Evolutionary conservation across 2,329 filamentous ascomycete species (phyloP), one percentile per base, ranked within the genome.

Genomic region (Cercospora brassicicola): DNA sequence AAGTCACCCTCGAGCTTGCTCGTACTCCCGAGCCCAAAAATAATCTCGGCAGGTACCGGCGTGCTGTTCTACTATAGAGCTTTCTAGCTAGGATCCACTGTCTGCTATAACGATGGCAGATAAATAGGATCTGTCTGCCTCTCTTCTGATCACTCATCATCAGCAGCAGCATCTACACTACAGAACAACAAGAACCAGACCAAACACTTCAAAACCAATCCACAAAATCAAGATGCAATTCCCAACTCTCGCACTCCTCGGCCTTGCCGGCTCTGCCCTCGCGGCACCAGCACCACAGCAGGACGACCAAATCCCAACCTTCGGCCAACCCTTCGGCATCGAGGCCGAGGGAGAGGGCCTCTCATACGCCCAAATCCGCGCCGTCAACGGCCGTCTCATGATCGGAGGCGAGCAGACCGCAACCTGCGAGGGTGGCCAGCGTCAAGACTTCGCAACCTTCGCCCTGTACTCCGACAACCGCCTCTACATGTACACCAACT

Each of bases 381-480:
- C 69, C 60, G 62, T 67, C 20, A 64, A 67, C 1, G 56, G 65
- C 55, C 66, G 65, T 18, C 31, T 72, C 20, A 71, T 68, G 45
- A 48, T 70, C 56, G 72, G 70, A 39, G 71, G 68, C 62, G 62
- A 60, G 13, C 64, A 71, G 7, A 62, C 64, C 9, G 62, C 69
- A 10, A 23, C 59, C 11, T 71, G 69, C 59, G 69, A 71, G 18
- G 53, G n/a, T 9, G 53, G 53, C 4, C 23, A 28, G 9, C 26
- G 53, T 18, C 53, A 26, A 10, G 45, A 67, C 23, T 61, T 61
- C 26, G 67, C 69, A 0, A 67, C 67, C 0, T 71, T 71, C 62
- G 56, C 45, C 51, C 6, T 69, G 28, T 59, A 59, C 55, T 59
- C 55, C 30, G 55, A 59, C 55, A 31, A 59, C 5, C 28, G 28